Conservation (phyloP, 1,139 yeast genomes). For the Geotrichum macrosporum region DNA sequence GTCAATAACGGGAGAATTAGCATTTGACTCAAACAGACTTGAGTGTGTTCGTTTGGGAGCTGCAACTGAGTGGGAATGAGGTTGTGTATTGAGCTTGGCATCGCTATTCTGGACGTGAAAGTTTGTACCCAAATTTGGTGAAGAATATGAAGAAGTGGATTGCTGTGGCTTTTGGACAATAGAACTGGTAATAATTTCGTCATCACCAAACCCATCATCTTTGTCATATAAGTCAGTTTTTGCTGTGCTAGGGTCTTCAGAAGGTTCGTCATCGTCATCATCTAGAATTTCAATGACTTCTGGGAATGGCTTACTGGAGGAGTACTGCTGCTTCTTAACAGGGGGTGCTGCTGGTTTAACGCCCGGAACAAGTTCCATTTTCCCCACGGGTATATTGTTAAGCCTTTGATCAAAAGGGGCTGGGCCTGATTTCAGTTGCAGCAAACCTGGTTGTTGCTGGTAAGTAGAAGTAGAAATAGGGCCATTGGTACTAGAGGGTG, state of each 20-base stretch:
- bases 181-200: conserved; percentile 2
- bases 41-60: conserved; percentile 14
- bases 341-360: too few relatives aligned
- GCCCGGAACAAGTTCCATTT: too few relatives aligned
- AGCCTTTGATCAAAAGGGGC: background rate
- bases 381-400: background rate
- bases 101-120: too few relatives aligned
- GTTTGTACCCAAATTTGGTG: too few relatives aligned
- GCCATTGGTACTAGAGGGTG: background rate
- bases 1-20: conserved; percentile 3
- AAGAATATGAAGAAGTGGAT: too few relatives aligned
- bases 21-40: conserved; percentile 7
- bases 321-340: background rate
- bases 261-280: conserved; percentile 1
- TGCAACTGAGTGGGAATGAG: too few relatives aligned
- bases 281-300: conserved; percentile 14
- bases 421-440: background rate
- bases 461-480: background rate
- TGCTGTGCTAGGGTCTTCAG: background rate
- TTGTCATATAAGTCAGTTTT: background rate
- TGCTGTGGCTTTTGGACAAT: conserved; percentile 3
- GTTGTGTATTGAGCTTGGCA: too few relatives aligned
- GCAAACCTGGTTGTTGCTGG: too few relatives aligned
- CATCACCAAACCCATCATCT: conserved; percentile 13
- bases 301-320: background rate